Base-by-base conservation (phyloP, 495 filamentous ascomycete genomes). In the Hypoxylon rickii region DNA sequence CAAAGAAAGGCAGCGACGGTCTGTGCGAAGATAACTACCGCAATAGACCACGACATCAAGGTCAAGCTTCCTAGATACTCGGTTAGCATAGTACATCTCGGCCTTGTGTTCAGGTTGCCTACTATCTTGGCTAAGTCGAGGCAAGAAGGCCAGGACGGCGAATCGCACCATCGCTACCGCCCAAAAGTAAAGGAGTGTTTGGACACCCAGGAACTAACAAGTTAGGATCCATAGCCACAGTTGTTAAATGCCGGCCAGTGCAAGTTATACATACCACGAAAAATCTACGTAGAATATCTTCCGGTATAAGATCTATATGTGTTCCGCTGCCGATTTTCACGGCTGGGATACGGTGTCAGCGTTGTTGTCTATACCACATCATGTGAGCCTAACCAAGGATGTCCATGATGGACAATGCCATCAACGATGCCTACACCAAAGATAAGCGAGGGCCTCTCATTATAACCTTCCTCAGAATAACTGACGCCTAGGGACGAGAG, bases 51-150 rank as follows among this genome's bases (percentile, higher is more conserved):
- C n/a, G 49, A 57, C 7, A 34, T 44, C 6, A 44, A 52, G 10
- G 11, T 46, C 3, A 65, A 32, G 15, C 10, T 50, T 8, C 47
- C 58, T 57, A 38, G 5, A 51, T 29, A 32, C 47, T 32, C 15
- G 2, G 0, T 56, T 44, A 56, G 52, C 18, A 26, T 13, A 5
- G n/a, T 12, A 2, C 5, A 17, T 1, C 5, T 12, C 7, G 2
- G 16, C 2, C 0, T 5, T 4, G 3, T n/a, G 4, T 18, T 21
- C 24, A 5, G 32, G 33, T 33, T 21, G 3, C 52, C 24, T 41
- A 62, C 70, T 55, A n/a, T 73, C 70, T 51, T 58, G 61, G n/a
- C 18, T 40, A 7, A 70, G 48, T 10, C 70, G 63, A 33, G 66
- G 68, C 3, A 73, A 36, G 34, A 68, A 66, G 3, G 59, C 61